phyloP scores from a whole-genome alignment of 2,329 filamentous ascomycete species.

The Aspergillus felis region DNA sequence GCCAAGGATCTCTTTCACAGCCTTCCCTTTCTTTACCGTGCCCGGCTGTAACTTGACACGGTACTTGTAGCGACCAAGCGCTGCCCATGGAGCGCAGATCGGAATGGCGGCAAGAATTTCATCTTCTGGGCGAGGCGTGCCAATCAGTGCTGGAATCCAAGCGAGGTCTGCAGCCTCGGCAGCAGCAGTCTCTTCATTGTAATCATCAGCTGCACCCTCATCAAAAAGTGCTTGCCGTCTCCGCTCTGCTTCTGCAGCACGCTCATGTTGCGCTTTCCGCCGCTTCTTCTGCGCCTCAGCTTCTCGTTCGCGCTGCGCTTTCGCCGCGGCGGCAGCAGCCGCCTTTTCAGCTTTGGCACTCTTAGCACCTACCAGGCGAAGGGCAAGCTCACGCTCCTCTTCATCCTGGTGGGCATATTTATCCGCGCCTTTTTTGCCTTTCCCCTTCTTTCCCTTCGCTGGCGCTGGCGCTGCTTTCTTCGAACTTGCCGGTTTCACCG shows the following conservation, averaged over 20 bases:
- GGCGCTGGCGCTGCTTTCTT: slow-evolving; percentile 16
- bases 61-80: slow-evolving; percentile 72
- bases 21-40: slow-evolving; percentile 86
- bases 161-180: slow-evolving; percentile 46
- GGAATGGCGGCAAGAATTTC: slow-evolving; percentile 62
- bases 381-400: slow-evolving; percentile 79
- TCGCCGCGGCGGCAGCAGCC: slow-evolving; percentile 56
- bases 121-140: slow-evolving; percentile 73
- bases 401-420: slow-evolving; percentile 96
- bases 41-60: slow-evolving; percentile 94
- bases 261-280: slow-evolving; percentile 73
- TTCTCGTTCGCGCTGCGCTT: slow-evolving; percentile 67
- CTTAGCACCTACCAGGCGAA: slow-evolving; percentile 77
- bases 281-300: slow-evolving; percentile 68
- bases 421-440: slow-evolving; percentile 78
- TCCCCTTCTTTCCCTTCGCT: slow-evolving; percentile 70
- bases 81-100: slow-evolving; percentile 61
- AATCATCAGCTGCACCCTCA: slow-evolving; percentile 60
- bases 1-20: slow-evolving; percentile 82
- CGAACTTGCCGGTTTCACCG: slow-evolving; percentile 15
- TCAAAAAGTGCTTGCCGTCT: slow-evolving; percentile 71
- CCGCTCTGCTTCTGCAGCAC: slow-evolving; percentile 59
- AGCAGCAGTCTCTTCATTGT: slow-evolving; percentile 53
- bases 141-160: slow-evolving; percentile 66
- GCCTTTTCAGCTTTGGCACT: slow-evolving; percentile 56